Evolutionary conservation across 768 basidiomycete species (phyloP).

Genomic region (Mycena pura): DNA sequence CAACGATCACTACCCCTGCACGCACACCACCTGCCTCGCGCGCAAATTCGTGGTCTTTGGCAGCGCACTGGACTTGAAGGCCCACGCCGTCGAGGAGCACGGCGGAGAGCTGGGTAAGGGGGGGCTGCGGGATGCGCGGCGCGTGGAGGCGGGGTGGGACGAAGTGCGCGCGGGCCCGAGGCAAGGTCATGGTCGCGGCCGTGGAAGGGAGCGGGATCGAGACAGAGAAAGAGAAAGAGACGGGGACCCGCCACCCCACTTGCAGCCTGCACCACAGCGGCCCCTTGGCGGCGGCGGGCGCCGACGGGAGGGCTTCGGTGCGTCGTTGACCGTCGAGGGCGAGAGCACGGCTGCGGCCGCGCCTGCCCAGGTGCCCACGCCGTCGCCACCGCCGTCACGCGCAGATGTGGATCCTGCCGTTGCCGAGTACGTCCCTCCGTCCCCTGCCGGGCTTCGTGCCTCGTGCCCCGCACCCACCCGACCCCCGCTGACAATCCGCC

Average conservation of each 20-base stretch:
- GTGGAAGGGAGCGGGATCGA: constrained; percentile 60
- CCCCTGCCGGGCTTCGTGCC: background rate
- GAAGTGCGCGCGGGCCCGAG: constrained; percentile 53
- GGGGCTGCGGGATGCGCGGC: constrained; percentile 71
- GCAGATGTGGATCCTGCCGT: constrained; percentile 60
- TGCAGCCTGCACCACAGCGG: constrained; percentile 26
- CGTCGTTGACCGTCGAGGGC: constrained; percentile 55
- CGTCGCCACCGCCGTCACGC: constrained; percentile 47
- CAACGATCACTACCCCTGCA: constrained; percentile 79
- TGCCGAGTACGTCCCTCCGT: constrained; percentile 55
- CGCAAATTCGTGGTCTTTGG: constrained; percentile 96
- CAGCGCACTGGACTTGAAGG: constrained; percentile 86
- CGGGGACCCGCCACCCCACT: constrained; percentile 32
- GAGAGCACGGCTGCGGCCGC: constrained; percentile 29
- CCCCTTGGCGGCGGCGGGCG: constrained; percentile 44
- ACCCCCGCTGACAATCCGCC: constrained; percentile 2
- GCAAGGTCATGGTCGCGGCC: constrained; percentile 49
- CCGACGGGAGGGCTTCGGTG: constrained; percentile 70
- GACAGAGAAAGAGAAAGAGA: constrained; percentile 58
- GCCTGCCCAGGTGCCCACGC: constrained; percentile 35
- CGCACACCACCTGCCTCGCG: constrained; percentile 72
- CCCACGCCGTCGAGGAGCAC: constrained; percentile 88
- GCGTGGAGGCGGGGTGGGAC: constrained; percentile 76
- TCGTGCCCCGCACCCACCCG: background rate
- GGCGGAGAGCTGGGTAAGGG: constrained; percentile 74